Base-by-base conservation (phyloP, 108 stramenopile species). In the Epithemia pelagica region DNA sequence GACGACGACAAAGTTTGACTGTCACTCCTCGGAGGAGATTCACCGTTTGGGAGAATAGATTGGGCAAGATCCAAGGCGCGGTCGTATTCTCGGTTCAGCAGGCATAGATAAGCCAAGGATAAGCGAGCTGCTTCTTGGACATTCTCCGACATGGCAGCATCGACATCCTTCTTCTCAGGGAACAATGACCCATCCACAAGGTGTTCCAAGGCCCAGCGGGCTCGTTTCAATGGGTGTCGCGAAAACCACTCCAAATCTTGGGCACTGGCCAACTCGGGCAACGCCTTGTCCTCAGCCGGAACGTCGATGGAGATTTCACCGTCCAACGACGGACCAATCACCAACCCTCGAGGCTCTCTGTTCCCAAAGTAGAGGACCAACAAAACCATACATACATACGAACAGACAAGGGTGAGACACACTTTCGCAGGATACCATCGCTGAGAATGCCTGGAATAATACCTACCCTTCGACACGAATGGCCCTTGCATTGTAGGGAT, bases 81-180 rank as follows among this genome's bases (percentile, higher is more conserved):
- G 23, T 59, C 29, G 30, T 67, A 74, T 58, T 92, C 76, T 26
- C 67, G 65, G 61, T 78, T 52, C 59, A 85, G 82, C 68, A 92
- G 56, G 24, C 56, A 75, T 1, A 85, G 67, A 59, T 84, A 89
- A 0, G 84, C 77, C 63, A 87, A 75, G 20, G 84, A 78, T 18
- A 81, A 66, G 19, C 62, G 64, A 1, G 73, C 72, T 8, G 64
- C 59, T 78, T 54, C 0, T 23, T 56, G 32, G 62, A 32, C 25
- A 80, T 32, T 30, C 10, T 15, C 37, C 37, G 10, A 10, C 15
- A 10, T 15, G 37, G 37, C 37, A 46, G 37, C 15, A 10, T 46
- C 10, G 10, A 10, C 10, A 5, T 46, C 37, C 15, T 46, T 15
- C 37, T 46, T 15, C 15, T 46, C 37, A 10, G 5, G 10, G 5